These are phyloP conservation scores for Paramecium bursaria DNA, from an alignment of 73 alveolate species.

Conservation along the genomic window DNA sequence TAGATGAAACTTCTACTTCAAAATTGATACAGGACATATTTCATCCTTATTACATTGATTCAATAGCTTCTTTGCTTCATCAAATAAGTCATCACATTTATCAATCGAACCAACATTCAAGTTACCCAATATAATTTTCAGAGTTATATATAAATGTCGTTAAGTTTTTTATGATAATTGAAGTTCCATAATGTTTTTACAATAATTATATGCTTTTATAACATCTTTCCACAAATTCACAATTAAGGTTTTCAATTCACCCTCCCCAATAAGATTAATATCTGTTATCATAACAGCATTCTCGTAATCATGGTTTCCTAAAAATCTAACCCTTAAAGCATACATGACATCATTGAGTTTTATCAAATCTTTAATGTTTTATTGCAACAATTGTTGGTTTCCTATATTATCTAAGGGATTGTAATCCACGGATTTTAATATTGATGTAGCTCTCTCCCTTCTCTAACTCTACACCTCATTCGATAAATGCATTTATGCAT, in stretches of 20 bases:
- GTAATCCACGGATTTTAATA: neutral
- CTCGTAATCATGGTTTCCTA: constrained; percentile 28
- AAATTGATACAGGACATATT: constrained; percentile 27
- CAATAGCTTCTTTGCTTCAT: neutral
- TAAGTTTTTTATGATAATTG: neutral
- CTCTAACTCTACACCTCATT: neutral
- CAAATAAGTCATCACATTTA: constrained; percentile 6
- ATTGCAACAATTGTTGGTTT: constrained; percentile 5
- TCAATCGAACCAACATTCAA: constrained; percentile 11
- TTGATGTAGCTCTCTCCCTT: constrained; percentile 12
- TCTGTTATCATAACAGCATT: constrained; percentile 2
- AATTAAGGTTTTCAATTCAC: neutral
- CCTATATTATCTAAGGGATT: neutral
- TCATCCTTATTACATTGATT: constrained; percentile 7
- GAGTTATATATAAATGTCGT: neutral
- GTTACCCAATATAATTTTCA: constrained; percentile 33
- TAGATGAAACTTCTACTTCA: neutral
- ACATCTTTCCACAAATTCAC: constrained; percentile 20
- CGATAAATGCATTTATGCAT: constrained; percentile 11
- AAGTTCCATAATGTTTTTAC: constrained; percentile 20
- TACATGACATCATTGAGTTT: constrained; percentile 36
- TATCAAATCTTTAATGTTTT: neutral
- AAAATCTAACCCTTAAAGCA: neutral
- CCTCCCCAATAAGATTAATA: neutral
- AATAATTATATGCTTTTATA: constrained; percentile 10